phyloP scores from a whole-genome alignment of 1,284 basidiomycete genomes.

The Moesziomyces globuligerus region DNA sequence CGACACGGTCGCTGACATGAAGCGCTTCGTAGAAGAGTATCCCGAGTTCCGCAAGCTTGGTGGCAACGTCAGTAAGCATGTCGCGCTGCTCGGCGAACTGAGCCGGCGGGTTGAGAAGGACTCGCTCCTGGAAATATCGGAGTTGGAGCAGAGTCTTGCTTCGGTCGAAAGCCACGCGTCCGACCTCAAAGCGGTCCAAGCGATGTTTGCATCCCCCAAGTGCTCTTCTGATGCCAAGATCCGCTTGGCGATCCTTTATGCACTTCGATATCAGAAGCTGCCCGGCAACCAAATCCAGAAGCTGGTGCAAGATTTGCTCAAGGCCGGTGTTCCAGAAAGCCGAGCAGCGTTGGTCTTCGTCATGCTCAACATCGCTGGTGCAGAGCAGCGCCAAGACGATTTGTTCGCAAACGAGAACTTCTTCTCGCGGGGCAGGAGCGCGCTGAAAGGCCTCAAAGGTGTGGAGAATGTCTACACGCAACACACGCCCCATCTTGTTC shows the following conservation, averaged over 20 bases:
- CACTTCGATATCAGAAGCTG: slow-evolving; percentile 93
- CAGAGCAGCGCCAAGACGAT: slow-evolving; percentile 96
- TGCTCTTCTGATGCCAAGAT: slow-evolving; percentile 85
- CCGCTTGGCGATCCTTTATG: slow-evolving; percentile 91
- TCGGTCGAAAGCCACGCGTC: slow-evolving; percentile 82
- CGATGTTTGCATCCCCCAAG: slow-evolving; percentile 71
- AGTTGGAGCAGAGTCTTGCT: slow-evolving; percentile 95
- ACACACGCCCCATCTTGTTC: slow-evolving; percentile 89
- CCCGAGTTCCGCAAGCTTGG: slow-evolving; percentile 96
- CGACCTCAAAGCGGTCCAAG: slow-evolving; percentile 75
- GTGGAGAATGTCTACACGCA: slow-evolving; percentile 99
- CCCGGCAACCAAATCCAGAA: slow-evolving; percentile 83
- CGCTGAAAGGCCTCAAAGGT: slow-evolving; percentile 94
- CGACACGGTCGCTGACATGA: slow-evolving; percentile 86
- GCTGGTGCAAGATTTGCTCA: slow-evolving; percentile 82
- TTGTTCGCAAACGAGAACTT: slow-evolving; percentile 95
- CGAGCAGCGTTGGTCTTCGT: slow-evolving; percentile 93
- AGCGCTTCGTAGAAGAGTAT: slow-evolving; percentile 91
- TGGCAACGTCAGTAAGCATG: slow-evolving; percentile 98
- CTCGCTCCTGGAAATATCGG: slow-evolving; percentile 80
- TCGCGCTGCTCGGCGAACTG: slow-evolving; percentile 93
- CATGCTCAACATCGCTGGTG: slow-evolving; percentile 89
- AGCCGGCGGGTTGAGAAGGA: slow-evolving; percentile 87
- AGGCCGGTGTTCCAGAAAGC: slow-evolving; percentile 82
- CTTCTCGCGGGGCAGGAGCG: slow-evolving; percentile 91